Conservation (phyloP, 2,329 filamentous ascomycete genomes). For the Fonsecaea pedrosoi region DNA sequence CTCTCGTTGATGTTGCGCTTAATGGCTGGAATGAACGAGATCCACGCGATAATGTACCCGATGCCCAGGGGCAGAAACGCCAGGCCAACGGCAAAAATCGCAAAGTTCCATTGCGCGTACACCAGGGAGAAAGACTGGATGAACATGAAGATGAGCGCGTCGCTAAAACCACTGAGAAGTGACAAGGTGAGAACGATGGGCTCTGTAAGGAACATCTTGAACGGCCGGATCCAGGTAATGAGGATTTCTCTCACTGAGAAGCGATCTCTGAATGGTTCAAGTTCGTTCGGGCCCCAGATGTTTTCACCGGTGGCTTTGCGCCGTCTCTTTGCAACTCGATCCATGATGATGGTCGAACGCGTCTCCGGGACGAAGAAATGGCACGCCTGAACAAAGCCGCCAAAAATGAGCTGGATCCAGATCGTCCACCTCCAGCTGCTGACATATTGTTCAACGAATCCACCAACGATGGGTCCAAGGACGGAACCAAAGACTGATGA, state of each 20-base stretch:
- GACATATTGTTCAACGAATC: conserved; percentile 72
- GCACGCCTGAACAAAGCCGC: conserved; percentile 69
- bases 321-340: conserved; percentile 76
- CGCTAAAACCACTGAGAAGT: conserved; percentile 68
- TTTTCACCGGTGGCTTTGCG: conserved; percentile 68
- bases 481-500: conserved; percentile 80
- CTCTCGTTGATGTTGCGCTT: conserved; percentile 56
- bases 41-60: conserved; percentile 66
- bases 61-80: conserved; percentile 64
- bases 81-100: conserved; percentile 55
- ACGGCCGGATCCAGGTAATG: conserved; percentile 65
- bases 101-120: conserved; percentile 66
- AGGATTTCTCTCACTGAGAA: conserved; percentile 64
- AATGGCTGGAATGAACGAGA: conserved; percentile 64
- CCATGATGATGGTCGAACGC: conserved; percentile 76
- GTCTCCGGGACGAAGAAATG: conserved; percentile 81
- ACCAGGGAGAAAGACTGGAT: conserved; percentile 67
- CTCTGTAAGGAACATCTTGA: conserved; percentile 69
- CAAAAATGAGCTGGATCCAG: conserved; percentile 85
- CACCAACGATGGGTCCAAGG: conserved; percentile 78
- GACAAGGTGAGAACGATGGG: conserved; percentile 69
- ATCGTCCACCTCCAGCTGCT: conserved; percentile 76
- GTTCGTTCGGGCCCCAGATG: conserved; percentile 75
- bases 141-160: conserved; percentile 71
- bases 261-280: conserved; percentile 63